These are phyloP conservation scores for Malbranchea zuffiana DNA, from an alignment of 2,329 filamentous ascomycete species.

Conservation along the genomic window DNA sequence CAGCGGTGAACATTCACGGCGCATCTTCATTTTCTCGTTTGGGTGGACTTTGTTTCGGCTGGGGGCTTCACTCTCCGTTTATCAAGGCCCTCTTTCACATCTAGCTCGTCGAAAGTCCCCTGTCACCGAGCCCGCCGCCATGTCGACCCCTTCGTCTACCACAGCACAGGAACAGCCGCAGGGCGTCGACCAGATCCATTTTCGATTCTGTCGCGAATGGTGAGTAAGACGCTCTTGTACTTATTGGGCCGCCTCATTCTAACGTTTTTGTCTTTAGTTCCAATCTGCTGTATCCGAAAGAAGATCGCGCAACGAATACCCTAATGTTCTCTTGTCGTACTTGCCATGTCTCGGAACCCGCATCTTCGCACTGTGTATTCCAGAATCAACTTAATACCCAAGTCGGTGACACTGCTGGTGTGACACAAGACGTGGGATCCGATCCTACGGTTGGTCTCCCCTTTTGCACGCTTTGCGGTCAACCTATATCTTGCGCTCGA, in stretches of 20 bases:
- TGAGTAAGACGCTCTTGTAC: constrained; percentile 27
- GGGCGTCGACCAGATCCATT: constrained; percentile 66
- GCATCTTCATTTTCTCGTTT: too few species aligned
- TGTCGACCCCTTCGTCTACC: constrained; percentile 35
- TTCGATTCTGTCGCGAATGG: constrained; percentile 98
- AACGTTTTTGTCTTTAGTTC: constrained; percentile 45
- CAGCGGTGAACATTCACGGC: too few species aligned
- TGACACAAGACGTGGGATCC: constrained; percentile 91
- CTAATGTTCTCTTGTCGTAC: constrained; percentile 94
- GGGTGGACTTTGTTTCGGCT: too few species aligned
- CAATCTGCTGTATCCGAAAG: constrained; percentile 95
- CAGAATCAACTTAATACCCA: constrained; percentile 87
- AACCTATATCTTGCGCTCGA: constrained; percentile 2
- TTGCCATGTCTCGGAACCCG: constrained; percentile 81
- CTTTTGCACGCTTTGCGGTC: constrained; percentile 48
- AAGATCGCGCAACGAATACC: constrained; percentile 71
- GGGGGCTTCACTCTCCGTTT: too few species aligned
- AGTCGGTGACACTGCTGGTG: constrained; percentile 88
- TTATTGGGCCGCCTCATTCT: background rate
- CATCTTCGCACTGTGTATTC: constrained; percentile 83
- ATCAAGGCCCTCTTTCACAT: too few species aligned
- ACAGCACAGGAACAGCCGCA: constrained; percentile 27
- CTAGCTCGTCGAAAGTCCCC: too few species aligned
- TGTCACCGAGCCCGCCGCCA: constrained; percentile 14
- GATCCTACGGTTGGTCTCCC: constrained; percentile 91